Base-by-base conservation (phyloP, 2,329 filamentous ascomycete genomes). In the Colletotrichum lupini region DNA sequence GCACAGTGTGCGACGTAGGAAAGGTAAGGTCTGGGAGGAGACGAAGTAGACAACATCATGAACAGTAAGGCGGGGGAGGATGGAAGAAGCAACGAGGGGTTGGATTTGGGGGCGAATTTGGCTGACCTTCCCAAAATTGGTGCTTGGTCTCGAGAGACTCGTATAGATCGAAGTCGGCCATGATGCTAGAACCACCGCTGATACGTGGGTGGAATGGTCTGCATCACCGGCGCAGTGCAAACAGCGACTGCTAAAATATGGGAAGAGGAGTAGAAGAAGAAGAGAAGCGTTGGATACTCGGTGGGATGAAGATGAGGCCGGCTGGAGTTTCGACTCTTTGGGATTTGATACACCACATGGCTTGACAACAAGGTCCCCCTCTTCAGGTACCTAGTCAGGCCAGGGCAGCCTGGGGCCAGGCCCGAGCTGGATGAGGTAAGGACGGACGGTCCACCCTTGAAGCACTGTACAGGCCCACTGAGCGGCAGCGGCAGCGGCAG, bases 101-200 rank as follows among this genome's bases (percentile, higher is more conserved):
- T 49, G 42, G n/a, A 22, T 49, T 24, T 8, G 26, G 37, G 37
- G 53, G 52, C 19, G 49, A 57, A 61, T 12, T 24, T 78, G 66
- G 80, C 83, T 77, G 77, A 97, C 95, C 94, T 84, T 92, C 88
- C 96, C 95, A 98, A 85, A 98, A 95, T 84, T 95, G 92, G 82
- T 95, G 90, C 85, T 95, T 94, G 83, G 91, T 92, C 83, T 95
- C 93, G 83, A 94, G 88, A 80, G 87, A 88, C 83, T 90, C 89
- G 78, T 88, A 89, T 80, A 89, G 89, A 83, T 95, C 92, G 84
- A 91, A 90, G 85, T 93, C 85, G 78, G 85, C 84, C 88, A 90
- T 90, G 79, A 77, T 86, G 57, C 72, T 79, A 68, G 72, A 77
- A 42, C 56, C 66, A 64, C 58, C 58, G 46, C 37, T 55, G 28